Percentiles rank a stretch among this genome's conserved stretches.
These are phyloP conservation scores for Chlorella vulgaris DNA, from an alignment of 139 green algal genomes.

Conservation along the genomic window DNA sequence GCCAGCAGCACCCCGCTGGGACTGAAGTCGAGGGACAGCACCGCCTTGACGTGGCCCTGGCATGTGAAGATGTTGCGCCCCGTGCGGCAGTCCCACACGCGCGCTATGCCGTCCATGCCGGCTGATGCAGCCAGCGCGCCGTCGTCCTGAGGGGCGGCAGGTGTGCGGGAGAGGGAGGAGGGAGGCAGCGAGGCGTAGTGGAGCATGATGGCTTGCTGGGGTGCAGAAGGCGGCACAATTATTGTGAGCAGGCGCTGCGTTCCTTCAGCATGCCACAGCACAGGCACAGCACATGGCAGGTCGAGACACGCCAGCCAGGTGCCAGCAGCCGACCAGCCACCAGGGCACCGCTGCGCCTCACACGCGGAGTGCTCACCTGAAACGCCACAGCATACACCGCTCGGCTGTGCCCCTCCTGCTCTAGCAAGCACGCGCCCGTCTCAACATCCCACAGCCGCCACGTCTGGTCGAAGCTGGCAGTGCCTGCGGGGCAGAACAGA, in stretches of 20 bases:
- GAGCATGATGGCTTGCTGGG: too few species aligned
- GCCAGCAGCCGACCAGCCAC: too few species aligned
- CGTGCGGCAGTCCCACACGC: slow-evolving; percentile 93
- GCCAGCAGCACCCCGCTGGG: slow-evolving; percentile 85
- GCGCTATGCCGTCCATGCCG: slow-evolving; percentile 81
- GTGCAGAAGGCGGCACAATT: too few species aligned
- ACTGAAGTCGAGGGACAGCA: slow-evolving; percentile 88
- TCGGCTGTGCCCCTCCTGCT: slow-evolving; percentile 97
- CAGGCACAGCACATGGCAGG: too few species aligned
- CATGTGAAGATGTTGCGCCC: slow-evolving; percentile 83
- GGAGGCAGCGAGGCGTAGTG: neutral
- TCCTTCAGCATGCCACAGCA: too few species aligned
- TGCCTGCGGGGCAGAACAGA: slow-evolving; percentile 48
- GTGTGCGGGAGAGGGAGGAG: neutral
- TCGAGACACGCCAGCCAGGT: neutral
- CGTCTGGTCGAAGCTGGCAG: slow-evolving; percentile 90
- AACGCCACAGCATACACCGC: slow-evolving; percentile 93
- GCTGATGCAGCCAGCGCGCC: slow-evolving; percentile 76
- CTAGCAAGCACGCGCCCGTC: slow-evolving; percentile 81
- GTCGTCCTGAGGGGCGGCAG: slow-evolving; percentile 52
- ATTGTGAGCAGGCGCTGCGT: too few species aligned
- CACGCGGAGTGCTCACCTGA: slow-evolving; percentile 67
- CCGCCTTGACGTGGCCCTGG: slow-evolving; percentile 88
- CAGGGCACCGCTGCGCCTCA: too few species aligned
- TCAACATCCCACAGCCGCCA: slow-evolving; percentile 97